Percentiles rank a stretch among this genome's conserved stretches.
phyloP scores from a whole-genome alignment of 768 basidiomycete genomes.

The Agrocybe praecox region DNA sequence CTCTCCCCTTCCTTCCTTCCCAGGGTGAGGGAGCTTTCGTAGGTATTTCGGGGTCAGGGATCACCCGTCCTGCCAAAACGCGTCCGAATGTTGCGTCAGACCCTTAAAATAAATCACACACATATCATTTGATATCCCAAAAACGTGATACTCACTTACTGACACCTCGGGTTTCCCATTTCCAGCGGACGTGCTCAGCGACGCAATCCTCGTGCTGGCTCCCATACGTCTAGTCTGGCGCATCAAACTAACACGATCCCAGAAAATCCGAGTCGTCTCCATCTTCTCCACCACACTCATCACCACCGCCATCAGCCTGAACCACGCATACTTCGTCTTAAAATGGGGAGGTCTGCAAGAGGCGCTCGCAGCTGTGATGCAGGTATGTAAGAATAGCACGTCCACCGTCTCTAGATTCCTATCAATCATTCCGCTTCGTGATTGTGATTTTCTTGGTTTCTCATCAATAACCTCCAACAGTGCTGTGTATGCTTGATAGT shows the following conservation, averaged over 20 bases:
- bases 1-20: too few species aligned
- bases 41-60: too few species aligned
- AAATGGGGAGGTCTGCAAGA: slow-evolving; percentile 21
- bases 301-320: slow-evolving; percentile 36
- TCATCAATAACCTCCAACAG: slow-evolving; percentile 18
- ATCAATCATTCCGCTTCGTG: not conserved
- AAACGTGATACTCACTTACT: not conserved
- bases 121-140: not conserved
- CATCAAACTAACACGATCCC: slow-evolving; percentile 30
- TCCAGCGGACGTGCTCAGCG: slow-evolving; percentile 44
- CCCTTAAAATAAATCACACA: too few species aligned
- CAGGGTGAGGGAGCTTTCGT: too few species aligned
- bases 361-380: slow-evolving; percentile 31
- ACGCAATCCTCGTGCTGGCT: slow-evolving; percentile 40
- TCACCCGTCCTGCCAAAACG: too few species aligned
- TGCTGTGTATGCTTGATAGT: slow-evolving; percentile 39
- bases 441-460: not conserved
- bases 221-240: slow-evolving; percentile 43
- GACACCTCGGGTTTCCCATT: not conserved
- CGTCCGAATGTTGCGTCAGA: too few species aligned
- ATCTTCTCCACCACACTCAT: slow-evolving; percentile 46
- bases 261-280: slow-evolving; percentile 38
- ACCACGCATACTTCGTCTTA: slow-evolving; percentile 36
- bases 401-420: not conserved
- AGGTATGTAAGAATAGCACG: slow-evolving; percentile 27